A percentile compares a stretch with the other conserved stretches of the same genome.
Evolutionary conservation across 179 eudicot species (phyloP).

Genomic region (Silene vulgaris): DNA sequence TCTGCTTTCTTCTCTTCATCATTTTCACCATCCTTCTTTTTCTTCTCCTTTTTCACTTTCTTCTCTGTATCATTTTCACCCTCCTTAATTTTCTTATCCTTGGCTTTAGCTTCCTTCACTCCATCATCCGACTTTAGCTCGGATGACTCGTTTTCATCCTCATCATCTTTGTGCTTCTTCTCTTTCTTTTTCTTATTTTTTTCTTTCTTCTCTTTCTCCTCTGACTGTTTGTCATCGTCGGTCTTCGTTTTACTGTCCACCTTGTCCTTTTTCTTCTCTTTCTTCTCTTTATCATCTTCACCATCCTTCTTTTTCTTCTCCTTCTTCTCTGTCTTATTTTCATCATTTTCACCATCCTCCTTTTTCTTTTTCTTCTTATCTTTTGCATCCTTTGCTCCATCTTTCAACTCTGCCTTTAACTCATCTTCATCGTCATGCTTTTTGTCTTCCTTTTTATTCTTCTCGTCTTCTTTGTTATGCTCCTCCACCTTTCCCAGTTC

Average conservation of each 20-base stretch:
- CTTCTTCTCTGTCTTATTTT: conserved; percentile 18
- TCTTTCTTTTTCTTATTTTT: conserved; percentile 28
- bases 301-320: conserved; percentile 19
- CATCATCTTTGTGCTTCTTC: conserved; percentile 22
- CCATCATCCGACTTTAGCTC: conserved; percentile 19
- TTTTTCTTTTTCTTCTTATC: conserved; percentile 24
- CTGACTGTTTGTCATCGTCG: conserved; percentile 19
- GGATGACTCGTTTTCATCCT: conserved; percentile 7
- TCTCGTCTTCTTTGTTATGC: conserved; percentile 20
- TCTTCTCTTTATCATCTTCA: conserved; percentile 13
- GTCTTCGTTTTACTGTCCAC: conserved; percentile 24
- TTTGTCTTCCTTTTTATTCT: conserved; percentile 27
- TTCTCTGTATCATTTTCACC: conserved; percentile 1
- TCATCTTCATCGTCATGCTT: conserved; percentile 21
- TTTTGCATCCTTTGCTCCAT: conserved; percentile 21
- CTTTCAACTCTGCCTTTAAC: conserved; percentile 21
- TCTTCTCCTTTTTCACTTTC: conserved; percentile 18
- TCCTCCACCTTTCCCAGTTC: conserved; percentile 18
- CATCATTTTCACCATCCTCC: conserved; percentile 12
- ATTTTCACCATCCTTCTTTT: conserved; percentile 16
- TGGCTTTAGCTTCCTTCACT: conserved; percentile 12
- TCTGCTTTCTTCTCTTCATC: conserved; percentile 21
- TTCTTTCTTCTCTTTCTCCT: conserved; percentile 25
- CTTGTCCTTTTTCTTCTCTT: conserved; percentile 22
- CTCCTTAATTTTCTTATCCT: conserved; percentile 26